Percentiles rank a stretch among this genome's conserved stretches.
These are phyloP conservation scores for Clarkia xantiana DNA, from an alignment of 345 rosid species.

Conservation along the genomic window DNA sequence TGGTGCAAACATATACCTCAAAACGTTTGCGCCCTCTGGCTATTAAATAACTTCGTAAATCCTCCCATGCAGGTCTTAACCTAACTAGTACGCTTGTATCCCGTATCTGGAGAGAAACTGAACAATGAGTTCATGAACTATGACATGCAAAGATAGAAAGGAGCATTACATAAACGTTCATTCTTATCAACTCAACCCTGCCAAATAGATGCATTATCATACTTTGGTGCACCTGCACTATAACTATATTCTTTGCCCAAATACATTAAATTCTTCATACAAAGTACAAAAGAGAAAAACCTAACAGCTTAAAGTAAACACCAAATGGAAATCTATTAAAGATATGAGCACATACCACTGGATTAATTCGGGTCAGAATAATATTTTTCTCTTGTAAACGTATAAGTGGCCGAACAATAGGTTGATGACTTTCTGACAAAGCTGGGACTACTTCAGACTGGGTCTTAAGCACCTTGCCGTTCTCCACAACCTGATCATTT, in stretches of 20 bases:
- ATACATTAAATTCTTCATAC: too few species aligned
- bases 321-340: not conserved
- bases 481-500: slow-evolving; percentile 84
- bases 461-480: slow-evolving; percentile 66
- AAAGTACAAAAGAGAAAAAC: too few species aligned
- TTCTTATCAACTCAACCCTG: too few species aligned
- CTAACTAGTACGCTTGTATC: slow-evolving; percentile 99
- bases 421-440: slow-evolving; percentile 58
- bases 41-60: slow-evolving; percentile 74
- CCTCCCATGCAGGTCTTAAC: slow-evolving; percentile 99
- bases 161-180: not conserved
- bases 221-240: too few species aligned
- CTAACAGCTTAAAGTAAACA: not conserved
- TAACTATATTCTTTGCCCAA: too few species aligned
- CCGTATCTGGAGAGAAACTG: slow-evolving; percentile 41
- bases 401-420: slow-evolving; percentile 74
- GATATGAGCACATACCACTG: slow-evolving; percentile 39
- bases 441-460: slow-evolving; percentile 74
- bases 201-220: too few species aligned
- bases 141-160: not conserved
- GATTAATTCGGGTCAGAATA: slow-evolving; percentile 92
- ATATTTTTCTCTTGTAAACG: slow-evolving; percentile 79
- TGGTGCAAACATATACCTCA: slow-evolving; percentile 99
- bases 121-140: slow-evolving; percentile 2
- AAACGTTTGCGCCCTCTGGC: slow-evolving; percentile 97